Base-by-base conservation (phyloP, 495 filamentous ascomycete genomes). In the Pseudomonodictys pantanalensis region DNA sequence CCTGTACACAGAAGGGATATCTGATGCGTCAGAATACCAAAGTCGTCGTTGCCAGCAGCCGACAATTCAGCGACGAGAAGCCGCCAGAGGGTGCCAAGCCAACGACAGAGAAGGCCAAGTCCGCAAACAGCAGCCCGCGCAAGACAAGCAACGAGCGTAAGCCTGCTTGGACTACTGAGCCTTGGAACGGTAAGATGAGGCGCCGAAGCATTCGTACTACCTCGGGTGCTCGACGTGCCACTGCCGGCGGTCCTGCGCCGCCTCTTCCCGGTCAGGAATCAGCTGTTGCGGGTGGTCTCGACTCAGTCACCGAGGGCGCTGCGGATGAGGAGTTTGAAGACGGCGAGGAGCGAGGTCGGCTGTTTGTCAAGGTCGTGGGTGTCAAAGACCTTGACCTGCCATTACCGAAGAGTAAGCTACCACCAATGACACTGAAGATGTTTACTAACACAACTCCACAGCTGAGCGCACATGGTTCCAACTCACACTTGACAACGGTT, bases 21-120 rank as follows among this genome's bases (percentile, higher is more conserved):
- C 81, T 98, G 28, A 97, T 97, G 93, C 84, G 93, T 64, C 93
- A 98, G 62, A 98, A 97, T 72, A 97, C 93, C 17, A 97, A 96
- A 69, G 83, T 98, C 41, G 89, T 98, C 51, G 88, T 96, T 56
- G 93, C 95, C 0, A 85, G 81, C 57, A 96, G 85, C 69, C 63
- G 74, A 1, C 62, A 75, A 42, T 73, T 76, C 50, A 74, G 71
- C 33, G 65, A 69, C 60, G 73, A 84, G 77, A 60, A 79, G 74
- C 58, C 62, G 11, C 58, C 65, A 6, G 28, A 51, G 9, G 26
- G 15, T 26, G 32, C 39, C 41, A 43, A 55, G 10, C 22, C 11
- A 3, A 45, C 12, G n/a, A 24, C 15, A 2, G 26, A 50, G 10
- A 30, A 10, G 2, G 26, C 79, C 15, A 81, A 82, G 17, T 86